These are phyloP conservation scores for Cicer judaicum DNA, from an alignment of 306 rosid species.

Conservation along the genomic window DNA sequence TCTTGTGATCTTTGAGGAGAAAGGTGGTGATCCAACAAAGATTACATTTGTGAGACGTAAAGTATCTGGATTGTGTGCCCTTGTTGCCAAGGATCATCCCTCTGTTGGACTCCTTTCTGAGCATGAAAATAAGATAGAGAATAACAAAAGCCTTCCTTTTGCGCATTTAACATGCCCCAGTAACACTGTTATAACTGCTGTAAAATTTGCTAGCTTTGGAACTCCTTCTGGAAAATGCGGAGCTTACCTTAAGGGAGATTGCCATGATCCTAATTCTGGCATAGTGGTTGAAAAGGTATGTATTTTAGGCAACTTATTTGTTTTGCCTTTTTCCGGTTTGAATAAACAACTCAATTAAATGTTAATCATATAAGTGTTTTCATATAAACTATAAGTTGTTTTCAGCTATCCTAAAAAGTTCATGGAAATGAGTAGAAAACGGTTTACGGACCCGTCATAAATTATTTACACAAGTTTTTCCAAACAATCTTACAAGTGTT, in stretches of 20 bases:
- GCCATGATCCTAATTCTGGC: slow-evolving; percentile 75
- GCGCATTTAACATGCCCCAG: slow-evolving; percentile 68
- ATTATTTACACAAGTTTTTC: too few species aligned
- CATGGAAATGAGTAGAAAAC: too few species aligned
- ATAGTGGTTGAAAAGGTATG: slow-evolving; percentile 72
- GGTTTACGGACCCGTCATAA: too few species aligned
- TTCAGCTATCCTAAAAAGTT: too few species aligned
- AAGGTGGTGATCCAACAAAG: slow-evolving; percentile 81
- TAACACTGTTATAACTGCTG: slow-evolving; percentile 51
- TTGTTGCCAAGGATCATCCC: slow-evolving; percentile 72
- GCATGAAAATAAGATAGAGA: slow-evolving; percentile 47
- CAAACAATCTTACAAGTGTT: too few species aligned
- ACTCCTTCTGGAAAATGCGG: slow-evolving; percentile 85
- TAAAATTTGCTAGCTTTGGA: slow-evolving; percentile 89
- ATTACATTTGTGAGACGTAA: slow-evolving; percentile 64
- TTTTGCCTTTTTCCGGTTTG: not conserved
- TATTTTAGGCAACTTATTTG: slow-evolving; percentile 7
- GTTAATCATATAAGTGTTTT: too few species aligned
- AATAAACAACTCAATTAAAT: too few species aligned
- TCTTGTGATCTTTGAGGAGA: slow-evolving; percentile 88
- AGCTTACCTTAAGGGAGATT: slow-evolving; percentile 65
- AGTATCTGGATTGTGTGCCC: slow-evolving; percentile 60
- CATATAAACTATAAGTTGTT: too few species aligned
- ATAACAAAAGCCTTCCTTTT: slow-evolving; percentile 42
- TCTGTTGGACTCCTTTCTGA: slow-evolving; percentile 53